A percentile compares a stretch with the other conserved stretches of the same genome.
Conservation (phyloP, 2,329 filamentous ascomycete genomes). For the Aureobasidium sp. region DNA sequence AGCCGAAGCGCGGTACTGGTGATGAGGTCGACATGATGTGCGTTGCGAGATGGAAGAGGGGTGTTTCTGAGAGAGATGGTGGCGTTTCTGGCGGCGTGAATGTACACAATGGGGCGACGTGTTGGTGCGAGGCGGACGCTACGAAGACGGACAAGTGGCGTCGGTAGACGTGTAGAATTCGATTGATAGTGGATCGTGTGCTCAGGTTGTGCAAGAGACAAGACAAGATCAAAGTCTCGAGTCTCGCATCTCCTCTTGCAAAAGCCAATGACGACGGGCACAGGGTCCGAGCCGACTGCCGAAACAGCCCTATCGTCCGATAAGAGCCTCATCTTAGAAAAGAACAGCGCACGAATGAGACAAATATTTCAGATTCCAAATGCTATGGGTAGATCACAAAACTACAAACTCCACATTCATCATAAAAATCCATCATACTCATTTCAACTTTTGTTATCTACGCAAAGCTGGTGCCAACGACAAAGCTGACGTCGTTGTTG, state of each 20-base stretch:
- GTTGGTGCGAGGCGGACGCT: not conserved
- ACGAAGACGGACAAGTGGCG: not conserved
- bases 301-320: not conserved
- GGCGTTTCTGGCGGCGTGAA: not conserved
- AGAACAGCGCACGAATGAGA: not conserved
- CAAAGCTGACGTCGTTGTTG: constrained; percentile 48
- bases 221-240: not conserved
- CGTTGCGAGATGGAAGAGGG: not conserved
- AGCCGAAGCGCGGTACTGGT: constrained; percentile 7
- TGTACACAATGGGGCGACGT: not conserved
- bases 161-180: not conserved
- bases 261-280: not conserved
- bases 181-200: not conserved
- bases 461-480: constrained; percentile 39
- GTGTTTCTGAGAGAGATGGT: not conserved
- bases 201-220: not conserved
- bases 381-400: not conserved
- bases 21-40: constrained; percentile 10
- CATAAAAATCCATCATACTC: not conserved
- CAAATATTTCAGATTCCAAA: not conserved
- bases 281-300: constrained; percentile 5
- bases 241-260: not conserved
- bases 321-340: not conserved
- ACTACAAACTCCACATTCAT: not conserved
- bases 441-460: constrained; percentile 20